Conservation (phyloP, 768 basidiomycete genomes). For the Leucocoprinus leucothites region DNA sequence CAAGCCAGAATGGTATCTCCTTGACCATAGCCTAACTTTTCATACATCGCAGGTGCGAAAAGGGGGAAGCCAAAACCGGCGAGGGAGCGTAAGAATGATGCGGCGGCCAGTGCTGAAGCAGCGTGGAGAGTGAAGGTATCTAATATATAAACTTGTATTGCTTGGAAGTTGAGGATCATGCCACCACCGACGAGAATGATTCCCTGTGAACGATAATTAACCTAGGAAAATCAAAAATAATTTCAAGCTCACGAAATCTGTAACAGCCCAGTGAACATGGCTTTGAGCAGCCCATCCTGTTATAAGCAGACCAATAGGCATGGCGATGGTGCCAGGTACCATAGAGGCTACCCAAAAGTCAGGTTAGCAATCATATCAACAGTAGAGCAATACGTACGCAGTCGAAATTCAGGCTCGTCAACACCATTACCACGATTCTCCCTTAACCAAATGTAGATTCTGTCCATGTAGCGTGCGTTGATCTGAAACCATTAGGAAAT, state of each 20-base stretch:
- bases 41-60: constrained; percentile 72
- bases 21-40: constrained; percentile 63
- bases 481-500: constrained; percentile 13
- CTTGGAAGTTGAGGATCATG: constrained; percentile 56
- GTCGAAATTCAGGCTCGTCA: constrained; percentile 48
- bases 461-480: constrained; percentile 57
- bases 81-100: constrained; percentile 57
- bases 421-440: constrained; percentile 41
- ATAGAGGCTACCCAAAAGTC: constrained; percentile 43
- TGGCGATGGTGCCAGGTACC: constrained; percentile 51
- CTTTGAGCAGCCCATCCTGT: constrained; percentile 67
- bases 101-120: constrained; percentile 69
- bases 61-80: constrained; percentile 76
- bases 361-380: constrained; percentile 3
- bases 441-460: constrained; percentile 47
- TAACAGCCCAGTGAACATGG: constrained; percentile 63
- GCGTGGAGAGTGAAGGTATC: constrained; percentile 66
- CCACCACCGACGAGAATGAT: constrained; percentile 55
- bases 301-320: constrained; percentile 68
- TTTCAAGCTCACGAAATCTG: constrained; percentile 53
- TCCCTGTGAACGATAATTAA: constrained; percentile 35
- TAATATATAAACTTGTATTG: constrained; percentile 65
- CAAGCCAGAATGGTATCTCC: constrained; percentile 64
- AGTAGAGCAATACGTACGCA: constrained; percentile 32
- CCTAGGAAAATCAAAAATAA: not conserved